Base-by-base conservation (phyloP, 2,329 filamentous ascomycete genomes). In the Cadophora luteo-olivacea region DNA sequence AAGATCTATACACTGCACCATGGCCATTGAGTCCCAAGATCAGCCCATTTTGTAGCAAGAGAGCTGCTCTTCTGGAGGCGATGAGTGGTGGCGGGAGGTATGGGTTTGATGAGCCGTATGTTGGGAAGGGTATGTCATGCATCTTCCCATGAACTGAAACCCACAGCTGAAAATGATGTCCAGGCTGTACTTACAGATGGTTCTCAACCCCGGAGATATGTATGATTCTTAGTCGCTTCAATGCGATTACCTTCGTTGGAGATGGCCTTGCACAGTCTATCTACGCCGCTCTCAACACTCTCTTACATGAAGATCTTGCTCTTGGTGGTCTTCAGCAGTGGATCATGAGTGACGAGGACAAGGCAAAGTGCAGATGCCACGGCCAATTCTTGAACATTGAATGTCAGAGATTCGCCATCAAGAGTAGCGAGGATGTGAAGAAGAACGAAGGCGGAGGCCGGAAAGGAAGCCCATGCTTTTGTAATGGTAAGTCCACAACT, bases 221-320 rank as follows among this genome's bases (percentile, higher is more conserved):
- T 72, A 80, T 81, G 73, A 82, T 83, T 24, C 76, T 83, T 32
- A 77, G 79, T 64, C 78, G 80, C 49, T 83, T 83, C 68, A 80
- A 81, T 58, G 75, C 76, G 22, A 68, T 83, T 6, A 69, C 80
- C 22, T 83, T 84, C 66, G 69, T 82, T 54, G 82, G 82, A 29
- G 81, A 84, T 66, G 75, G 79, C 52, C 74, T 78, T 36, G 74
- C 81, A 19, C 76, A 78, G 62, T 75, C 79, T 48, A 77, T 82
- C 57, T 83, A 84, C 71, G 77, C 79, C n/a, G 81, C 79, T 32
- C 78, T 84, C 70, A 83, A 82, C 70, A 79, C 82, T 57, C 77
- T 84, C 9, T 74, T 83, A 1, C 78, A 80, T 38, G 77, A 81
- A 70, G 77, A 83, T 62, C 72, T 83, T 32, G 76, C 76, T 11